These are phyloP conservation scores for Solanum sejunctum DNA, from an alignment of 257 asterid genomes.

Conservation along the genomic window DNA sequence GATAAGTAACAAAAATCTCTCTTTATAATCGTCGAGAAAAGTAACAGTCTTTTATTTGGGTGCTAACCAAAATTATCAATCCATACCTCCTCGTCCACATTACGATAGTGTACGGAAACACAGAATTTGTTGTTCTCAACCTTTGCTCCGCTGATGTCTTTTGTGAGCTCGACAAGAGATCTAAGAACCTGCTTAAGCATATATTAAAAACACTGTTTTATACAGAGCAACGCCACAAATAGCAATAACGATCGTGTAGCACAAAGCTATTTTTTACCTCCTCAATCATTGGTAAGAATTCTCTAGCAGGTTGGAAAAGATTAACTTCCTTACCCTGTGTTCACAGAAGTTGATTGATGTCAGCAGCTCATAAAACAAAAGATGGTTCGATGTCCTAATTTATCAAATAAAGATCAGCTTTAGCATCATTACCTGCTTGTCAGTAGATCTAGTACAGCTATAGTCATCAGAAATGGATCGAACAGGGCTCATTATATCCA, in stretches of 20 bases:
- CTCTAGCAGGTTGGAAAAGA: slow-evolving; percentile 91
- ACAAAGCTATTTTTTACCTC: slow-evolving; percentile 33
- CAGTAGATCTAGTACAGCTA: slow-evolving; percentile 53
- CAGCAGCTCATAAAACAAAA: neutral
- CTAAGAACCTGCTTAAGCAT: slow-evolving; percentile 39
- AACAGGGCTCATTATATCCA: slow-evolving; percentile 97
- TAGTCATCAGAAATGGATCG: slow-evolving; percentile 35
- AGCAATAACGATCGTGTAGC: neutral
- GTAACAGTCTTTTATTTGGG: neutral
- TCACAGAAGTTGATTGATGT: neutral
- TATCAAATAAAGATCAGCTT: neutral
- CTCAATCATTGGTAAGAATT: slow-evolving; percentile 80
- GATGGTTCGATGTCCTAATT: neutral
- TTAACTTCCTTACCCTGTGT: slow-evolving; percentile 77
- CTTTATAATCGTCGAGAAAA: neutral
- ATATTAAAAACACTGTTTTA: neutral
- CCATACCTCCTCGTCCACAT: slow-evolving; percentile 75
- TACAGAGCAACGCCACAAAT: neutral
- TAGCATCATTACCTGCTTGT: slow-evolving; percentile 53
- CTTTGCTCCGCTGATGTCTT: slow-evolving; percentile 55
- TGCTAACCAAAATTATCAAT: neutral
- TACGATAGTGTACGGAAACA: slow-evolving; percentile 91
- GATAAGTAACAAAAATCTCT: neutral
- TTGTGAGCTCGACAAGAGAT: slow-evolving; percentile 59
- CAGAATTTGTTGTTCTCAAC: slow-evolving; percentile 95